phyloP scores from a whole-genome alignment of 805 yeast species.

The Metschnikowia lochheadii region DNA sequence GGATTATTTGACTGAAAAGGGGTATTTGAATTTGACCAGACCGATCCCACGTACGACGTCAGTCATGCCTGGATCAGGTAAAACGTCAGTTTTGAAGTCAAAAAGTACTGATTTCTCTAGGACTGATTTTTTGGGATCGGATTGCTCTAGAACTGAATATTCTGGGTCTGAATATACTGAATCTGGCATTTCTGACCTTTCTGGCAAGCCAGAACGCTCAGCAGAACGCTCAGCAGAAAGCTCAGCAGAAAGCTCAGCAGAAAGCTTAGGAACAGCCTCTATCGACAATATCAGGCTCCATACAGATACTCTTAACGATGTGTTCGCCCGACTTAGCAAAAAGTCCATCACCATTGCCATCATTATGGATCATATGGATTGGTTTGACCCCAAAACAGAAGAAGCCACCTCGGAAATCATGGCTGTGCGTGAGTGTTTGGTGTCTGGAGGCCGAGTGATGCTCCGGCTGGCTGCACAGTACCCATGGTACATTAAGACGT shows the following conservation, averaged over 20 bases:
- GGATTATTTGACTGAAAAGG: conserved; percentile 60
- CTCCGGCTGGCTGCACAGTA: conserved; percentile 66
- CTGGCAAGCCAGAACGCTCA: too few species aligned
- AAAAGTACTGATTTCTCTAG: not conserved
- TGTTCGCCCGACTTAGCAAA: conserved; percentile 58
- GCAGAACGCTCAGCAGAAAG: too few species aligned
- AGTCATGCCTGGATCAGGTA: not conserved
- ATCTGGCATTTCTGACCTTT: too few species aligned
- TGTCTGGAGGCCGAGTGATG: conserved; percentile 68
- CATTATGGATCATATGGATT: conserved; percentile 90
- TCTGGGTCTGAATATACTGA: too few species aligned
- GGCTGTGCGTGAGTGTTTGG: conserved; percentile 59
- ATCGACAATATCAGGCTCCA: conserved; percentile 70
- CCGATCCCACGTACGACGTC: too few species aligned
- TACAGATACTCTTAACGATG: conserved; percentile 76
- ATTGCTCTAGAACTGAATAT: not conserved
- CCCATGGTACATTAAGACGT: conserved; percentile 76
- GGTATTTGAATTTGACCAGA: conserved; percentile 45
- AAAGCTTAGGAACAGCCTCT: conserved; percentile 31
- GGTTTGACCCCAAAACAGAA: conserved; percentile 66
- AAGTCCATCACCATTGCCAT: conserved; percentile 70
- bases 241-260: too few species aligned
- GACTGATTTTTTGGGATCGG: not conserved
- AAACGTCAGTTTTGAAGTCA: not conserved
- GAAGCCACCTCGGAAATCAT: conserved; percentile 66